phyloP scores from a whole-genome alignment of 352 stramenopile genomes.

The Globisporangium middletonii region DNA sequence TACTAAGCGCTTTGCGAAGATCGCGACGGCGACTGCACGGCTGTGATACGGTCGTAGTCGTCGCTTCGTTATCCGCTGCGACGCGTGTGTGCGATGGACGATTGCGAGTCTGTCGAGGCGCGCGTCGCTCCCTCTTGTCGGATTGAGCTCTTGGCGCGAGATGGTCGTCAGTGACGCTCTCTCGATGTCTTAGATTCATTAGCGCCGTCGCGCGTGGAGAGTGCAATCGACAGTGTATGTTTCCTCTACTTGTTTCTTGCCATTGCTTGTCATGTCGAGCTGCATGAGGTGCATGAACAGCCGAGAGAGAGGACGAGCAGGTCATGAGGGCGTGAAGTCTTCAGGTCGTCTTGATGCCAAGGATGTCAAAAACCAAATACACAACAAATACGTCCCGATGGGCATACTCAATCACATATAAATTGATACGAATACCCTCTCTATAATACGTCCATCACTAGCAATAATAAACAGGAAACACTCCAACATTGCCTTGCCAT shows the following conservation, averaged over 20 bases:
- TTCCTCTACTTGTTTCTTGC: not conserved
- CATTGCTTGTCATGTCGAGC: no score
- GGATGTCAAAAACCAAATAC: not conserved
- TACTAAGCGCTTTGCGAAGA: constrained; percentile 14
- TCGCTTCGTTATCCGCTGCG: no score
- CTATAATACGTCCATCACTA: no score
- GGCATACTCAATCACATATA: not conserved
- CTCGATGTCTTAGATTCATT: not conserved
- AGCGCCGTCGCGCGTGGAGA: not conserved
- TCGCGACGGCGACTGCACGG: no score
- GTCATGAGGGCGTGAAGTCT: no score
- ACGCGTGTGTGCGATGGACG: not conserved
- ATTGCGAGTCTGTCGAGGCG: not conserved
- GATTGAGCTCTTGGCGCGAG: not conserved
- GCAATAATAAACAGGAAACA: no score
- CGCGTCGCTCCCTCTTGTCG: no score
- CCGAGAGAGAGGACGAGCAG: no score
- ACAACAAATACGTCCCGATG: not conserved
- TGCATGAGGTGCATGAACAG: no score
- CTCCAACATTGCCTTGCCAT: not conserved
- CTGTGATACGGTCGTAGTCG: no score
- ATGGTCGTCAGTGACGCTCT: not conserved
- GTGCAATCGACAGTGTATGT: not conserved
- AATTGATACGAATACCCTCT: not conserved
- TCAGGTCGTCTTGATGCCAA: no score